Base-by-base conservation (phyloP, 495 filamentous ascomycete species). In the Alectoria sarmentosa region DNA sequence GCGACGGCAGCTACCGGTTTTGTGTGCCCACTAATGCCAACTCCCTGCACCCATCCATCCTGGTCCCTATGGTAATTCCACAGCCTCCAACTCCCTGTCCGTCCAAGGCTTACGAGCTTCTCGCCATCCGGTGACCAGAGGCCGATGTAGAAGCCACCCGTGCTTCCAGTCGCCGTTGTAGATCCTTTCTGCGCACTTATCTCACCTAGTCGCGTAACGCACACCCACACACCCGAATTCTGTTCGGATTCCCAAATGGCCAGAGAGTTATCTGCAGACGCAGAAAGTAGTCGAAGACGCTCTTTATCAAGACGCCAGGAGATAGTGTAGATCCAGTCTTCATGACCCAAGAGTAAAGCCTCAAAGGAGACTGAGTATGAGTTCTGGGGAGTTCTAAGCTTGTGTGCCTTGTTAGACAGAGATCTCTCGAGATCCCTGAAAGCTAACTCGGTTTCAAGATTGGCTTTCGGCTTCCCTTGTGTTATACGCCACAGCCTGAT, bases 251-350 rank as follows among this genome's bases (percentile, higher is more conserved):
- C 86, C 94, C 94, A 99, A 58, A 98, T 87, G 1, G 91, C 87
- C 7, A 99, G 77, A 0, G 94, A 96, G 68, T 94, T 98, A 73
- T 99, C 94, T 21, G 93, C 94, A 19, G 94, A 98, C 3, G 94
- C 87, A 17, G 93, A 90, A 21, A 99, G 84, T 21, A 99, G 84
- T 68, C 88, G 90, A 23, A 87, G 80, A 61, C 77, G 80, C 13
- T 77, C 76, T 8, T 76, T 71, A 32, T 79, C 73, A 14, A 82
- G 81, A 38, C 82, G 80, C 94, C 94, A 99, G 44, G 79, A 78
- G 0, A 89, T 83, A 60, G 89, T 92, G 72, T 95, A 97, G 32
- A 99, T 90, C 94, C 94, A 99, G 70, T 99, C 94, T 69, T 99
- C 94, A 70, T 98, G 95, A 26, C 95, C 94, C 32, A 98, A 85